A percentile compares a stretch with the other conserved stretches of the same genome.
These are phyloP conservation scores for Pichia sp. DNA, from an alignment of 1,139 yeast species.

Conservation along the genomic window DNA sequence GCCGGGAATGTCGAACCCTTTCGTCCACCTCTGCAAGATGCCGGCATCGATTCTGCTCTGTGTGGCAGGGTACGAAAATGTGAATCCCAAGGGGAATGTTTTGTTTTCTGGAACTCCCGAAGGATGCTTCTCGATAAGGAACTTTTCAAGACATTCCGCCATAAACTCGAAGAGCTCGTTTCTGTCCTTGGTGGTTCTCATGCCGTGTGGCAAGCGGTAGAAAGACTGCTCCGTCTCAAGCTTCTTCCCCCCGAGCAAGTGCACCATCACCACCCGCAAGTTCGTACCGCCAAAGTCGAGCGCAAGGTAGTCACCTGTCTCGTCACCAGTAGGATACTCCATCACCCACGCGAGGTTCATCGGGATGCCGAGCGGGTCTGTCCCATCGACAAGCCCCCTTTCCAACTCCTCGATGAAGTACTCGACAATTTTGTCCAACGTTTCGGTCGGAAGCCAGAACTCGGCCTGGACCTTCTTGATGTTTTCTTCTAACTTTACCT, in stretches of 20 bases:
- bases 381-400: slow-evolving; percentile 31
- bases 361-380: slow-evolving; percentile 31
- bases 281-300: slow-evolving; percentile 97
- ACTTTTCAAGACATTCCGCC: slow-evolving; percentile 71
- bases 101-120: slow-evolving; percentile 46
- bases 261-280: slow-evolving; percentile 85
- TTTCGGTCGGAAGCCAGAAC: slow-evolving; percentile 26
- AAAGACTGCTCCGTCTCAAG: slow-evolving; percentile 84
- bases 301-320: slow-evolving; percentile 86
- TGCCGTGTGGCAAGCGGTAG: slow-evolving; percentile 66
- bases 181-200: slow-evolving; percentile 71
- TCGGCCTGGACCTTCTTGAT: slow-evolving; percentile 18
- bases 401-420: slow-evolving; percentile 29
- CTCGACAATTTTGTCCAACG: slow-evolving; percentile 24
- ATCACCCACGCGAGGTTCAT: slow-evolving; percentile 48
- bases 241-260: slow-evolving; percentile 71
- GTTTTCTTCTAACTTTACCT: neutral
- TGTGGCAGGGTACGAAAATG: slow-evolving; percentile 91
- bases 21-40: slow-evolving; percentile 94
- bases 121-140: slow-evolving; percentile 61
- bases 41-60: slow-evolving; percentile 85
- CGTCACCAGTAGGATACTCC: slow-evolving; percentile 91
- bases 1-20: slow-evolving; percentile 91
- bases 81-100: slow-evolving; percentile 81
- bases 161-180: slow-evolving; percentile 84